These are phyloP conservation scores for Trichoderma citrinoviride DNA, from an alignment of 2,329 filamentous ascomycete genomes.

Conservation along the genomic window DNA sequence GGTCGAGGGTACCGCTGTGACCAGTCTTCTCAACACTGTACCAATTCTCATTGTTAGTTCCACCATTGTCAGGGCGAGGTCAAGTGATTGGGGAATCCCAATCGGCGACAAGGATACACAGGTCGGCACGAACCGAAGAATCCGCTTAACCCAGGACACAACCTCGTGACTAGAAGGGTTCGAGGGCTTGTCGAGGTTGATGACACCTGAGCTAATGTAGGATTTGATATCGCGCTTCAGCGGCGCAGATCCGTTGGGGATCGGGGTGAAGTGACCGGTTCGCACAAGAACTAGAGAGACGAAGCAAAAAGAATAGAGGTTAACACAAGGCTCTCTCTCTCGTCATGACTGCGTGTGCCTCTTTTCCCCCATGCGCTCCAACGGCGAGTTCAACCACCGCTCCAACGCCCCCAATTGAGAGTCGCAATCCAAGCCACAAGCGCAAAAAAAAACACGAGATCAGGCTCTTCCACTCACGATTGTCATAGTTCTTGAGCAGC, in stretches of 20 bases:
- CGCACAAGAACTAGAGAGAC: conserved; percentile 70
- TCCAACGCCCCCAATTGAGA: conserved; percentile 5
- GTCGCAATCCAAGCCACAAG: not conserved
- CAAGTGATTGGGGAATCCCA: not conserved
- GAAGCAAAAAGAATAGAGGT: not conserved
- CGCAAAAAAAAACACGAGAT: not conserved
- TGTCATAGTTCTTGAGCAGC: conserved; percentile 93
- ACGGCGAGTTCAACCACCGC: not conserved
- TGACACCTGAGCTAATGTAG: conserved; percentile 95
- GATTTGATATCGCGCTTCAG: conserved; percentile 93
- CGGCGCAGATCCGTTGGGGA: conserved; percentile 87
- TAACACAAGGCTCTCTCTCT: not conserved
- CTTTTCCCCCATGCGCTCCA: not conserved
- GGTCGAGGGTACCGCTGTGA: conserved; percentile 96
- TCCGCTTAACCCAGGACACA: conserved; percentile 98
- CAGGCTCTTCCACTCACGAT: conserved; percentile 58
- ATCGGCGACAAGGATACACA: not conserved
- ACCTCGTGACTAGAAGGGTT: conserved; percentile 99
- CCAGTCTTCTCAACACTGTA: conserved; percentile 78
- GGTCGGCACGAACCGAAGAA: conserved; percentile 65
- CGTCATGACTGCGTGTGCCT: not conserved
- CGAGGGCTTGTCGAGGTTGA: conserved; percentile 83
- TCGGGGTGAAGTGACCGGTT: conserved; percentile 95
- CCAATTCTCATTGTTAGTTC: conserved; percentile 1
- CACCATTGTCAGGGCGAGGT: not conserved